Base-by-base conservation (phyloP, 2,329 filamentous ascomycete species). In the Chaetomium strumarium region DNA sequence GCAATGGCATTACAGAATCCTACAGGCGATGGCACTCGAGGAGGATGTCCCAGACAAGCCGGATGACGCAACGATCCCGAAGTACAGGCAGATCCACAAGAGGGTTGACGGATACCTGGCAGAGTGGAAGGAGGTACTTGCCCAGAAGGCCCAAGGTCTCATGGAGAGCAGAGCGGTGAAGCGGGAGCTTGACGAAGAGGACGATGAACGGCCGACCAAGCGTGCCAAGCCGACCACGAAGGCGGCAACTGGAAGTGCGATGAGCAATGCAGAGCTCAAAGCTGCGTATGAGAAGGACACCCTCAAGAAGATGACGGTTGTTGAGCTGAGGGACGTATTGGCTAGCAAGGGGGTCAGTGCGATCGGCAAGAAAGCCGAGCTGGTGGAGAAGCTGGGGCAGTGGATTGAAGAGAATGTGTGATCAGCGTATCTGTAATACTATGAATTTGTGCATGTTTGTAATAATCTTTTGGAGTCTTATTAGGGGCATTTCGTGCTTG, bases 1-100 rank as follows among this genome's bases (percentile, higher is more conserved):
- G 20, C 93, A 99, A 70, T 99, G 92, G 91, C 93, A 97, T 72
- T 99, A 97, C 74, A 85, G 83, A 56, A 95, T 99, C 42, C 74
- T 99, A 0, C 93, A 99, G 70, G 86, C 88, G 7, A 78, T 96
- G 52, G 93, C 93, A 0, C 76, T 99, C 1, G 91, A 96, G 34
- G 93, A 99, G 66, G 91, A 96, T 60, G 72, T 95, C 1, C 91
- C 91, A 0, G 85, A 87, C 17, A 79, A 85, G 46, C 70, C 71
- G 1, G 75, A 81, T 13, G 93, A 99, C 65, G 84, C 86, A 58
- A 97, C 93, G 0, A 67, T 88, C 13, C 93, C 93, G 1, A 89
- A 87, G 62, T 90, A 85, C 69, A 85, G 81, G 60, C 89, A 95
- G 60, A 97, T 99, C 51, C 82, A 90, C 67, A 97, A 95, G 72